Evolutionary conservation across 2,329 filamentous ascomycete species (phyloP).

Genomic region (Paraconiothyrium brasiliense): DNA sequence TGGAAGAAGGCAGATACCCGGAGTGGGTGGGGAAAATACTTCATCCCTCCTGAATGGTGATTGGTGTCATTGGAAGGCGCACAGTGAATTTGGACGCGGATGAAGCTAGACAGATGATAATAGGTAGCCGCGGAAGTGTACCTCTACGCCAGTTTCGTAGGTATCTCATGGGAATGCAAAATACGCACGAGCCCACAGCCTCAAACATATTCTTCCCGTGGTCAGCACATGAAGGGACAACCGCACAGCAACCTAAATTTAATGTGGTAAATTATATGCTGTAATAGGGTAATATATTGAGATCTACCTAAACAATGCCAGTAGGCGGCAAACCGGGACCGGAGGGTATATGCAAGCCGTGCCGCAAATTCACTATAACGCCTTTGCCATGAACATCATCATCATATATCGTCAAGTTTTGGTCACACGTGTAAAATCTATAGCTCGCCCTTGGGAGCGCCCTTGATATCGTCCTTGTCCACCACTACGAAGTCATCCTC

Average conservation of each 20-base stretch:
- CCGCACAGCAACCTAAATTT: too few relatives aligned
- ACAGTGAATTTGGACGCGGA: too few relatives aligned
- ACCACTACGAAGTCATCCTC: constrained; percentile 47
- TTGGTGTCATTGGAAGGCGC: not conserved
- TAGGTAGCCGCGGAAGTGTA: too few relatives aligned
- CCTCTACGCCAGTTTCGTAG: too few relatives aligned
- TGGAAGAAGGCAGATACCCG: constrained; percentile 31
- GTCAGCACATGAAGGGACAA: too few relatives aligned
- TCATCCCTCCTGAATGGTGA: constrained; percentile 22
- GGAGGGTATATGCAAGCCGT: constrained; percentile 11
- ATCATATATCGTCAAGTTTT: not conserved
- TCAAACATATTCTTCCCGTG: too few relatives aligned
- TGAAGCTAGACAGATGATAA: too few relatives aligned
- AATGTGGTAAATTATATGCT: too few relatives aligned
- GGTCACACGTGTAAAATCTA: not conserved
- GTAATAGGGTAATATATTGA: too few relatives aligned
- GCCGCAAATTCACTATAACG: constrained; percentile 9
- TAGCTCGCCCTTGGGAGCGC: constrained; percentile 23
- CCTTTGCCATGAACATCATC: constrained; percentile 6
- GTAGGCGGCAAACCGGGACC: not conserved
- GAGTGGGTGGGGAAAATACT: constrained; percentile 24
- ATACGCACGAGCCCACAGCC: too few relatives aligned
- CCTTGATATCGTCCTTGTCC: constrained; percentile 37
- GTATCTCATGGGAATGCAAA: too few relatives aligned
- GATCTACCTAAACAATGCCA: constrained; percentile 2